phyloP scores from a whole-genome alignment of 192 early-diverging fungal genomes.

The Coemansia sp. region DNA sequence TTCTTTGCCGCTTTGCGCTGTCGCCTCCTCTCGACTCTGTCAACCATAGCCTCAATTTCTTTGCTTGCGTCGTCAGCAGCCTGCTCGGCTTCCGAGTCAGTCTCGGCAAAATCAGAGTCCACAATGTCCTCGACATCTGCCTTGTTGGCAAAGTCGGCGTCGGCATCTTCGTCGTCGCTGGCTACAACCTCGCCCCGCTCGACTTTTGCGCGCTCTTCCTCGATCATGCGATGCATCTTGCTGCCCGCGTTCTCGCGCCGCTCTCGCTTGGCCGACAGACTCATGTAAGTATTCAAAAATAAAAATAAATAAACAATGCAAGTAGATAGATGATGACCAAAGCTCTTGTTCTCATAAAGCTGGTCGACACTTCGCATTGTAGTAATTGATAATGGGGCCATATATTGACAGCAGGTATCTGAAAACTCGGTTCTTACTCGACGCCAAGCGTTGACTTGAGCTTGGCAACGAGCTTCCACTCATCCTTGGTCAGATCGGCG shows the following conservation, averaged over 20 bases:
- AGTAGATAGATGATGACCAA: too few relatives aligned
- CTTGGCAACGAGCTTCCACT: slow-evolving; percentile 76
- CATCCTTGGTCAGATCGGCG: slow-evolving; percentile 85
- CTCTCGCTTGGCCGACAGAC: slow-evolving; percentile 10
- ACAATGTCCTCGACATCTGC: slow-evolving; percentile 35
- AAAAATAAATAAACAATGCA: too few relatives aligned
- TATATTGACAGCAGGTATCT: too few relatives aligned
- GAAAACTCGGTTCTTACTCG: slow-evolving; percentile 12
- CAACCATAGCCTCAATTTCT: slow-evolving; percentile 20
- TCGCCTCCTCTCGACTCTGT: slow-evolving; percentile 19
- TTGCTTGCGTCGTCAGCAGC: slow-evolving; percentile 23
- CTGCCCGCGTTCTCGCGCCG: slow-evolving; percentile 51
- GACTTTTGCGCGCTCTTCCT: slow-evolving; percentile 43
- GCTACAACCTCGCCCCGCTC: slow-evolving; percentile 22
- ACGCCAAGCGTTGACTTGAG: slow-evolving; percentile 70
- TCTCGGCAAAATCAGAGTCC: slow-evolving; percentile 47
- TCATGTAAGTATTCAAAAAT: neutral
- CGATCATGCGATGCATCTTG: slow-evolving; percentile 43
- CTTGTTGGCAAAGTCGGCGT: slow-evolving; percentile 31
- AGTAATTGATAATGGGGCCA: too few relatives aligned
- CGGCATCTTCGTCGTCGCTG: slow-evolving; percentile 49
- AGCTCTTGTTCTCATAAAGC: too few relatives aligned
- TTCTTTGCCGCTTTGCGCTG: slow-evolving; percentile 39
- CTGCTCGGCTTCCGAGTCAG: slow-evolving; percentile 45
- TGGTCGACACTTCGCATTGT: too few relatives aligned